phyloP scores from a whole-genome alignment of 192 early-diverging fungal species.

The Gonapodya prolifera region DNA sequence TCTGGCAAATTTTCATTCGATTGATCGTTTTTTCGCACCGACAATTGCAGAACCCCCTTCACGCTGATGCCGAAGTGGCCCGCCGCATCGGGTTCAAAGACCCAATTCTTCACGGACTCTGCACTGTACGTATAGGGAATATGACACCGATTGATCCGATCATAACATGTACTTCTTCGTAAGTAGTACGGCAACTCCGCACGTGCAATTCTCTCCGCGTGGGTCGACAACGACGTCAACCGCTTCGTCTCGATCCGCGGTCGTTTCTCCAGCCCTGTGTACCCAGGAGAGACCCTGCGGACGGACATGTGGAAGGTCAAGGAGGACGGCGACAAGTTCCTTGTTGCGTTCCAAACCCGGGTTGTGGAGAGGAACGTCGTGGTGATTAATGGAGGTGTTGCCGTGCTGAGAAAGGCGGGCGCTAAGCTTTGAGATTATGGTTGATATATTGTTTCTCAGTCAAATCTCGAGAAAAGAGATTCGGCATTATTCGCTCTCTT shows the following conservation, averaged over 20 bases:
- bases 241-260: slow-evolving; percentile 48
- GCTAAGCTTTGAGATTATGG: neutral
- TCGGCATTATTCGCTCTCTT: no score
- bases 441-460: no score
- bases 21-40: no score
- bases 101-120: slow-evolving; percentile 62
- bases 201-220: slow-evolving; percentile 6
- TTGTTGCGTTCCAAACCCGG: slow-evolving; percentile 39
- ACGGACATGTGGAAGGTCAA: slow-evolving; percentile 59
- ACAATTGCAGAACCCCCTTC: slow-evolving; percentile 58
- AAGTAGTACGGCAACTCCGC: neutral
- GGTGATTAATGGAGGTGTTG: slow-evolving; percentile 49
- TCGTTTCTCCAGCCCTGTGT: slow-evolving; percentile 42
- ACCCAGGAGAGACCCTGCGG: slow-evolving; percentile 58
- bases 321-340: slow-evolving; percentile 19
- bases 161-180: neutral
- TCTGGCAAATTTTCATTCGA: no score
- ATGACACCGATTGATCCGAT: neutral
- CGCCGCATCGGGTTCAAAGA: slow-evolving; percentile 52
- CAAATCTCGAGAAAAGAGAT: no score
- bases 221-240: slow-evolving; percentile 35
- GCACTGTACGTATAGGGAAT: slow-evolving; percentile 3
- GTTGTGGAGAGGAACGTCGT: slow-evolving; percentile 43
- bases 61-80: slow-evolving; percentile 54
- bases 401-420: slow-evolving; percentile 15